Evolutionary conservation across 805 yeast genomes (phyloP), one percentile per base, ranked within the genome.

Genomic region (Ogataea philodendri): DNA sequence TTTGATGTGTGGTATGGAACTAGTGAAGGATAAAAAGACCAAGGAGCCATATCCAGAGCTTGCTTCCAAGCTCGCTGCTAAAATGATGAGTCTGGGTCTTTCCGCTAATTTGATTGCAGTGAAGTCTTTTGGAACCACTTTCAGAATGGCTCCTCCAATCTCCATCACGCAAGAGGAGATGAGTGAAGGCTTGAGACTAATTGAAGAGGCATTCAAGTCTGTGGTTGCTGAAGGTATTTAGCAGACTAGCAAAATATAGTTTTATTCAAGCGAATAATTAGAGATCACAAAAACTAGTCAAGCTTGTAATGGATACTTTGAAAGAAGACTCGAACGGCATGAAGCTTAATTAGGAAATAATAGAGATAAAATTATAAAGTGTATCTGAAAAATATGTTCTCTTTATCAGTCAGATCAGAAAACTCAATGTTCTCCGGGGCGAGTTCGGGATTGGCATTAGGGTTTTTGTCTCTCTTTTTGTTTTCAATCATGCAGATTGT

Each of bases 351-450:
- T 17, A 10, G 18, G 19, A 23, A 20, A 26, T 25, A 27, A 34
- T n/a, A n/a, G 29, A 22, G 16, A 15, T 13, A 11, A n/a, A 17
- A 26, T 30, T 17, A 37, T 28, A 48, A 26, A 26, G 62, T 57
- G 46, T 74, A 77, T 48, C 82, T 63, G 51, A 76, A 76, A 35
- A 60, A 60, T 4, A 73, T 73, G 54, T 76, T 77, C 52, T 76
- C 73, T 46, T 68, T 71, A 48, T 72, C 76, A 32, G 63, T 55
- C 31, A 71, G 58, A 34, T 69, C 69, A 13, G 49, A 45, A 30
- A 55, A 54, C 29, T 52, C 59, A 11, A 43, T 43, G 27, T 54
- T 48, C 37, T 51, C 54, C 25, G 48, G 43, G 7, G 36, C 39
- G 7, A 27, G 24, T 6, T 19, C 23, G 1, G 37, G 28, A 3